Percentiles rank a stretch among this genome's conserved stretches.
These are phyloP conservation scores for Papiliotrema fonsecae DNA, from an alignment of 1,284 basidiomycete species.

Conservation along the genomic window DNA sequence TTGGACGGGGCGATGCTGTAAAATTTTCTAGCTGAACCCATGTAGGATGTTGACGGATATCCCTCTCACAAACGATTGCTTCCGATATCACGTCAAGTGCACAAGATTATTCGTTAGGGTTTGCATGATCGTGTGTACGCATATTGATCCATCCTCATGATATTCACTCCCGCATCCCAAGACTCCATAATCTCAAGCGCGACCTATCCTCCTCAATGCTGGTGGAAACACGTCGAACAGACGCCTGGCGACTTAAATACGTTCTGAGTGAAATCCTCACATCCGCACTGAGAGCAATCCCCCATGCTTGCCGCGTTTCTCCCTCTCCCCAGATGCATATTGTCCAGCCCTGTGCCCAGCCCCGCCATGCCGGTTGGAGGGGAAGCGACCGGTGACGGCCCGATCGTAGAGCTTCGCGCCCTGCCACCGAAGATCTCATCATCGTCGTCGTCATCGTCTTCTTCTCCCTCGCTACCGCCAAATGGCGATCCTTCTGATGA, in stretches of 20 bases:
- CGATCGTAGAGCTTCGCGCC: not conserved
- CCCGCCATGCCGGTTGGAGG: not conserved
- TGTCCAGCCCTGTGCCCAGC: constrained; percentile 11
- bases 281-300: constrained; percentile 40
- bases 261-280: constrained; percentile 57
- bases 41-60: too few relatives aligned
- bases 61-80: too few relatives aligned
- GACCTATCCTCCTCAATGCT: constrained; percentile 12
- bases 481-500: constrained; percentile 34
- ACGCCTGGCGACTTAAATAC: constrained; percentile 60
- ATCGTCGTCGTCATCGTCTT: constrained; percentile 11
- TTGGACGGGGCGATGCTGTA: too few relatives aligned
- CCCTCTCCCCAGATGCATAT: constrained; percentile 43
- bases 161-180: not conserved
- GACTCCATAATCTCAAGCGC: not conserved
- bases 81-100: too few relatives aligned
- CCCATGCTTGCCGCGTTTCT: constrained; percentile 49
- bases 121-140: not conserved
- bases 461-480: constrained; percentile 30
- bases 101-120: too few relatives aligned
- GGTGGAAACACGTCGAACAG: constrained; percentile 58
- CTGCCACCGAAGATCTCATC: constrained; percentile 9
- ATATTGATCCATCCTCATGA: not conserved
- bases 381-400: not conserved
- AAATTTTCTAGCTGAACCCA: too few relatives aligned